Conservation (phyloP, 2,329 filamentous ascomycete species). For the Fusarium ambrosium region DNA sequence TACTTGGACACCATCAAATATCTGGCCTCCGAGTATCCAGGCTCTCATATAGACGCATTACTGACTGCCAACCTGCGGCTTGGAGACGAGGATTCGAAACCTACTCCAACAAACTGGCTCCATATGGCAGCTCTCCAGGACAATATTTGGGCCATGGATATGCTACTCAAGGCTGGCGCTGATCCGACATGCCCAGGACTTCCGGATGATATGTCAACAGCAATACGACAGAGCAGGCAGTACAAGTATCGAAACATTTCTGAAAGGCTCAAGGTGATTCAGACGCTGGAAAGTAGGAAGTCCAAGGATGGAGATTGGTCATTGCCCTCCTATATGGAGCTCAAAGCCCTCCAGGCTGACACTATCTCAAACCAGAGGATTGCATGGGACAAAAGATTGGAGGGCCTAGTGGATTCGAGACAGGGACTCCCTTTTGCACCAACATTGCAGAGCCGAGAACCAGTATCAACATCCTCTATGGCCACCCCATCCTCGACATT, state of each 20-base stretch:
- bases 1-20: background rate
- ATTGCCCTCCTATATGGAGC: background rate
- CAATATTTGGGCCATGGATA: background rate
- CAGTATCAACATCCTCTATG: background rate
- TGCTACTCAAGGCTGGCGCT: constrained; percentile 6
- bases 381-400: background rate
- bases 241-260: background rate
- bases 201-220: background rate
- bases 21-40: constrained; percentile 13
- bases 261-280: background rate
- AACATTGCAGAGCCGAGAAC: background rate
- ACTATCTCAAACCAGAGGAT: background rate
- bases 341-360: background rate
- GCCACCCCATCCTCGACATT: background rate
- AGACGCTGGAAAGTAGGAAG: background rate
- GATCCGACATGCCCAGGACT: constrained; percentile 13
- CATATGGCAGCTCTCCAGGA: background rate
- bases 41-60: constrained; percentile 16
- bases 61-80: background rate
- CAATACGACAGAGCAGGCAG: background rate
- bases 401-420: background rate
- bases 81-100: fast-evolving
- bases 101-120: constrained; percentile 14
- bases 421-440: background rate
- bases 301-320: background rate